A percentile compares a stretch with the other conserved stretches of the same genome.
Conservation (phyloP, 164 flowering plant species). For the Echeveria elegans region DNA sequence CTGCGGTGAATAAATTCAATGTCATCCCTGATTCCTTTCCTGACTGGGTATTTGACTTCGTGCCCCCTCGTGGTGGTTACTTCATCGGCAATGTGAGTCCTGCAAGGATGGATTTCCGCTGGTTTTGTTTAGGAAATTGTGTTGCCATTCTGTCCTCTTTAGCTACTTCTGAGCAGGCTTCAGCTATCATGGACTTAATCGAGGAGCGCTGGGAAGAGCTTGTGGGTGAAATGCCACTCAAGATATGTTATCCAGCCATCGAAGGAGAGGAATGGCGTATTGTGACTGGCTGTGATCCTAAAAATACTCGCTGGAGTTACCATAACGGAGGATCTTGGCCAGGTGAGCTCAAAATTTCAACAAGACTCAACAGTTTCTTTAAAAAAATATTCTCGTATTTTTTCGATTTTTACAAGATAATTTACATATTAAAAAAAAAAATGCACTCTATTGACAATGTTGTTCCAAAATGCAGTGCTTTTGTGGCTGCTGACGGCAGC, state of each 20-base stretch:
- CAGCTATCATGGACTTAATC: slow-evolving; percentile 52
- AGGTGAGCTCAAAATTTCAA: slow-evolving; percentile 17
- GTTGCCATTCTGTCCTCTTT: slow-evolving; percentile 41
- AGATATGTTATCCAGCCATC: slow-evolving; percentile 44
- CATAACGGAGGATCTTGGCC: slow-evolving; percentile 63
- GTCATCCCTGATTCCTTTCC: slow-evolving; percentile 56
- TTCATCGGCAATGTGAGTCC: slow-evolving; percentile 50
- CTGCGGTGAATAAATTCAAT: slow-evolving; percentile 50
- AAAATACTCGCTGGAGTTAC: slow-evolving; percentile 53
- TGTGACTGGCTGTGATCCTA: slow-evolving; percentile 46
- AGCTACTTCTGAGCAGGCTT: slow-evolving; percentile 46
- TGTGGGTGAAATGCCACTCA: slow-evolving; percentile 53
- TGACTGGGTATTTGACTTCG: slow-evolving; percentile 41
- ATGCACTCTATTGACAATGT: background rate
- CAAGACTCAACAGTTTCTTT: background rate
- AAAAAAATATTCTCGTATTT: background rate
- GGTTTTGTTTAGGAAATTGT: slow-evolving; percentile 49
- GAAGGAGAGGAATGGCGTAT: slow-evolving; percentile 46
- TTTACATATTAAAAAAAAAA: too few relatives aligned
- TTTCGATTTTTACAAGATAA: background rate
- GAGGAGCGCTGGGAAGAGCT: slow-evolving; percentile 49
- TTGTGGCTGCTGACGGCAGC: slow-evolving; percentile 57
- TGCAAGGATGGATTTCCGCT: slow-evolving; percentile 45
- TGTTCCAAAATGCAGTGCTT: slow-evolving; percentile 28
- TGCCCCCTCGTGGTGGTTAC: slow-evolving; percentile 42